Conservation (phyloP, 2,329 filamentous ascomycete species). For the Ceratocystis albifundus region DNA sequence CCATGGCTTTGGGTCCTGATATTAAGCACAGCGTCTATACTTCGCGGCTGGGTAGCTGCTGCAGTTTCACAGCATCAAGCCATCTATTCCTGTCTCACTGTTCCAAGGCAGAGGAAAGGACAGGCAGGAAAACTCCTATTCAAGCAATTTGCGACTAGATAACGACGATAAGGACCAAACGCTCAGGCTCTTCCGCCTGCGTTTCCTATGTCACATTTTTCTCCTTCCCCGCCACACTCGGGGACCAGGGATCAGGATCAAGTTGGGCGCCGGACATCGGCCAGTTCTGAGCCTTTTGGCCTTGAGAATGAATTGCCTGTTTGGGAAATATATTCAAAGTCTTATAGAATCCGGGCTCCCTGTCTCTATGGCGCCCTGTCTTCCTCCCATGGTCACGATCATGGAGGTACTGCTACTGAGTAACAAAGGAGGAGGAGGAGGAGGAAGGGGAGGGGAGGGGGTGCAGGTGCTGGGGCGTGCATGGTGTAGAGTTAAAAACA, state of each 20-base stretch:
- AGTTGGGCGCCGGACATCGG: background rate
- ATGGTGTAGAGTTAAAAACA: background rate
- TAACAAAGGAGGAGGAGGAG: background rate
- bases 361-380: background rate
- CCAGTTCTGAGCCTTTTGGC: background rate
- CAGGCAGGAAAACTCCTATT: background rate
- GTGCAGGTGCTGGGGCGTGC: too few species aligned
- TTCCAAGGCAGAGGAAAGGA: background rate
- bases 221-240: background rate
- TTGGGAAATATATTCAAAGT: background rate
- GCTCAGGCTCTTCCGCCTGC: background rate
- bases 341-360: background rate
- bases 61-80: background rate
- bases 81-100: background rate
- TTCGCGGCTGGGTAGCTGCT: background rate
- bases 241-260: background rate
- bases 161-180: background rate
- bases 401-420: background rate
- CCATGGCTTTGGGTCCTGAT: too few species aligned
- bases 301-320: background rate
- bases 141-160: conserved; percentile 2
- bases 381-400: background rate
- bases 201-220: conserved; percentile 1
- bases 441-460: too few species aligned
- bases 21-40: too few species aligned